Conservation (phyloP, 78 protist species). For the Planoprotostelium fungivorum region DNA sequence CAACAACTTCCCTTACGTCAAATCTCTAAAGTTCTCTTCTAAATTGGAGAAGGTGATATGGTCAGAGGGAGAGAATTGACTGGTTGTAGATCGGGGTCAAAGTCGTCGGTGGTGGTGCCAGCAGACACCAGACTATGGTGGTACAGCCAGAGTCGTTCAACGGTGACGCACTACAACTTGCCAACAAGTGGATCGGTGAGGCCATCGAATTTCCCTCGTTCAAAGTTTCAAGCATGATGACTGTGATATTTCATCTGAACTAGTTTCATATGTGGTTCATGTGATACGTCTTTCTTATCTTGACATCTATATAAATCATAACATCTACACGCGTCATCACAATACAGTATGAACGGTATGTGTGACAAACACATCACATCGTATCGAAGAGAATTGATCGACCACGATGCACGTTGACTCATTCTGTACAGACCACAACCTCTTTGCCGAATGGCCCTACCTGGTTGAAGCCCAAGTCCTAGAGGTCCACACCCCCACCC, state of each 20-base stretch:
- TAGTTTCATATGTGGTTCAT: too few relatives aligned
- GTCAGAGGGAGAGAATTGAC: background rate
- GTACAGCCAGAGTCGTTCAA: background rate
- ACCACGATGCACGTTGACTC: background rate
- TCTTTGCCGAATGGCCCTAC: background rate
- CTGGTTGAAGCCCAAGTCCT: conserved; percentile 5
- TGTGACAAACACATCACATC: too few relatives aligned
- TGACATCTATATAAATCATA: too few relatives aligned
- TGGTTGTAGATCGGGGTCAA: background rate
- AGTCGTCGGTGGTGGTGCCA: background rate
- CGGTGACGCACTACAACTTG: background rate
- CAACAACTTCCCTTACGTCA: background rate
- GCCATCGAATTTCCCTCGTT: background rate
- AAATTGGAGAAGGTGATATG: background rate
- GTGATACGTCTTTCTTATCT: too few relatives aligned
- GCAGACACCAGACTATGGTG: background rate
- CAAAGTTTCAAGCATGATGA: background rate
- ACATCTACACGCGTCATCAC: too few relatives aligned
- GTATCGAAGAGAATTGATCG: too few relatives aligned
- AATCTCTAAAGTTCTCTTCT: background rate
- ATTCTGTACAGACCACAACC: background rate
- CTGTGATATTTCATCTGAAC: background rate
- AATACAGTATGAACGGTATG: too few relatives aligned
- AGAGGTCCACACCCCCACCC: background rate
- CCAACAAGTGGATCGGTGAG: background rate